phyloP scores from a whole-genome alignment of 2,329 filamentous ascomycete species.

The Fusarium dlaminii region DNA sequence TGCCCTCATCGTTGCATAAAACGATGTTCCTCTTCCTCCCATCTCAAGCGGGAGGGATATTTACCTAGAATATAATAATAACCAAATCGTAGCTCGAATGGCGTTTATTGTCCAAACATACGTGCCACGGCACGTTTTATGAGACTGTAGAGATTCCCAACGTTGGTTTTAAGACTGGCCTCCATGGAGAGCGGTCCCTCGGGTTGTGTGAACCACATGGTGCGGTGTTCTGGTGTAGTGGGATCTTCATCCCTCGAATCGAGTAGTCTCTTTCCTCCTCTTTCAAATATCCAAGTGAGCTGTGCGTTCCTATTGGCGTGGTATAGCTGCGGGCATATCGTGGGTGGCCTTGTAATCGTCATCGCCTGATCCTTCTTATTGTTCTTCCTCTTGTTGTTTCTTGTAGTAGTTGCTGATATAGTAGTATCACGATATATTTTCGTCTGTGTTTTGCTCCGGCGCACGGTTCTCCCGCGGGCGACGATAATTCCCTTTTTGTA shows the following conservation, averaged over 20 bases:
- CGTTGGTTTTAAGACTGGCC: constrained; percentile 11
- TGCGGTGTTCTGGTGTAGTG: neutral
- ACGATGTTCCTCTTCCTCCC: neutral
- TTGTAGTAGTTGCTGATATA: constrained; percentile 22
- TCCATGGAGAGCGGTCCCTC: constrained; percentile 18
- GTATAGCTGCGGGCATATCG: constrained; percentile 31
- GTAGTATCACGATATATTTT: constrained; percentile 29
- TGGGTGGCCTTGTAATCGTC: constrained; percentile 8
- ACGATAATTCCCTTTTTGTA: constrained; percentile 38
- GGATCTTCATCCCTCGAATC: constrained; percentile 14
- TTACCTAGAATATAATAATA: constrained; percentile 12
- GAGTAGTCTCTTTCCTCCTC: constrained; percentile 33
- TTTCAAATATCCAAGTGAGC: constrained; percentile 37
- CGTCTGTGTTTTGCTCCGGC: constrained; percentile 33
- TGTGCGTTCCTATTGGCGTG: constrained; percentile 33
- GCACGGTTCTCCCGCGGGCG: constrained; percentile 37
- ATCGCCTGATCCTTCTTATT: constrained; percentile 4
- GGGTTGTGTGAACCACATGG: constrained; percentile 14
- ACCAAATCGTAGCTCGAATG: neutral
- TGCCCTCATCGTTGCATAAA: neutral
- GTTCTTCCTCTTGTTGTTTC: constrained; percentile 11
- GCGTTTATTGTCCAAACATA: constrained; percentile 24
- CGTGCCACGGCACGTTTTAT: constrained; percentile 28
- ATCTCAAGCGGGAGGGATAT: neutral
- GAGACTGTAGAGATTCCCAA: constrained; percentile 23